Evolutionary conservation across 495 filamentous ascomycete genomes (phyloP).

Genomic region (Aspergillus ostianus): DNA sequence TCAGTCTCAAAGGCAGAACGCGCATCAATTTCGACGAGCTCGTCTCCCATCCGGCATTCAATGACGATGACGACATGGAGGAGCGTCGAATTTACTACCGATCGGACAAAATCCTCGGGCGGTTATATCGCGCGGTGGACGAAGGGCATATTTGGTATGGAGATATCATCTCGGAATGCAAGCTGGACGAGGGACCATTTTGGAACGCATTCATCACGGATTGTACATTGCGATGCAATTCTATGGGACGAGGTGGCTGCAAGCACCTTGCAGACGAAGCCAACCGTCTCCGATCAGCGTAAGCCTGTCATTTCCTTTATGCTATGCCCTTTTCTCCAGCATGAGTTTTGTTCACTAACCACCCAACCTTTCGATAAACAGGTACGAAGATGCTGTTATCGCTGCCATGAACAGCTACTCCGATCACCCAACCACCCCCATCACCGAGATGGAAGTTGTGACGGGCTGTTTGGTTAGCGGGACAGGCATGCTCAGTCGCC

Average conservation of each 20-base stretch:
- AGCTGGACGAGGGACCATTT: conserved; percentile 5
- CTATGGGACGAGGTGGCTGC: conserved; percentile 44
- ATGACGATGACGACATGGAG: conserved; percentile 51
- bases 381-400: conserved; percentile 64
- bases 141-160: conserved; percentile 65
- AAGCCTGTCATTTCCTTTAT: conserved; percentile 19
- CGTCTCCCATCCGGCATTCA: conserved; percentile 21
- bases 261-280: conserved; percentile 39
- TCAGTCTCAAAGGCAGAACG: conserved; percentile 41
- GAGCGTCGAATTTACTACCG: conserved; percentile 55
- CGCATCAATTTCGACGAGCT: conserved; percentile 15
- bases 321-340: background rate
- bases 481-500: conserved; percentile 52
- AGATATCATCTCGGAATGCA: conserved; percentile 11
- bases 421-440: conserved; percentile 51
- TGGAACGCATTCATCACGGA: conserved; percentile 31
- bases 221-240: conserved; percentile 46
- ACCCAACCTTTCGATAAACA: conserved; percentile 18
- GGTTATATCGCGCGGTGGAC: conserved; percentile 71
- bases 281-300: conserved; percentile 53
- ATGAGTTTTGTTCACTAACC: too few relatives aligned
- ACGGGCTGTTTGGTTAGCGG: conserved; percentile 69
- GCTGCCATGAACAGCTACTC: conserved; percentile 57
- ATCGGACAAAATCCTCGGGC: conserved; percentile 67
- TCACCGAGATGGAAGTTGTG: conserved; percentile 76